These are phyloP conservation scores for Aureobasidium namibiae DNA, from an alignment of 2,329 filamentous ascomycete genomes.

Conservation along the genomic window DNA sequence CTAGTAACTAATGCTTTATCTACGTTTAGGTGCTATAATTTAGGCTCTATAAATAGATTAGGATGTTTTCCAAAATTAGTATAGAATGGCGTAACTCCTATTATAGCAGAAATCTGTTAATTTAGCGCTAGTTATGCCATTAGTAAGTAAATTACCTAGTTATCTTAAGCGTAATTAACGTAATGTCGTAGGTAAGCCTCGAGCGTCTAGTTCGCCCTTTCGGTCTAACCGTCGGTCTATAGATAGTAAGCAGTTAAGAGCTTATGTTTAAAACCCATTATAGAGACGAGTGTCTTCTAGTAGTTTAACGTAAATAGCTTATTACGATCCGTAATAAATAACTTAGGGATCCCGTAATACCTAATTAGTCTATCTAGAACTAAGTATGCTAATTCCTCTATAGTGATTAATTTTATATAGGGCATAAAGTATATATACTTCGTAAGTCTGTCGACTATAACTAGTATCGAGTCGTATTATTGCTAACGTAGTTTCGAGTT, in stretches of 20 bases:
- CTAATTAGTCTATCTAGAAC: slow-evolving; percentile 17
- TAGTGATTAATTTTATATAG: slow-evolving; percentile 14
- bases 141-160: slow-evolving; percentile 19
- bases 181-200: slow-evolving; percentile 21
- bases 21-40: neutral
- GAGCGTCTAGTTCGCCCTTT: slow-evolving; percentile 22
- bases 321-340: slow-evolving; percentile 19
- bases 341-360: slow-evolving; percentile 16
- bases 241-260: slow-evolving; percentile 23
- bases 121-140: slow-evolving; percentile 21
- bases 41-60: slow-evolving; percentile 2
- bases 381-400: slow-evolving; percentile 16
- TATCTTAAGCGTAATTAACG: slow-evolving; percentile 17
- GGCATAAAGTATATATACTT: slow-evolving; percentile 17
- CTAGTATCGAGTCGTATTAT: slow-evolving; percentile 18
- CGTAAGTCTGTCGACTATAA: slow-evolving; percentile 18
- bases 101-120: slow-evolving; percentile 16
- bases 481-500: neutral
- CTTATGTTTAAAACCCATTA: slow-evolving; percentile 18
- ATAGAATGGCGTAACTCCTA: slow-evolving; percentile 18
- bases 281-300: slow-evolving; percentile 16
- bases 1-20: neutral
- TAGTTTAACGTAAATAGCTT: slow-evolving; percentile 20
- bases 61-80: slow-evolving; percentile 15
- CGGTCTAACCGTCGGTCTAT: slow-evolving; percentile 22